Evolutionary conservation across 768 basidiomycete genomes (phyloP), one percentile per base, ranked within the genome.

Genomic region (Boletellus sp.): DNA sequence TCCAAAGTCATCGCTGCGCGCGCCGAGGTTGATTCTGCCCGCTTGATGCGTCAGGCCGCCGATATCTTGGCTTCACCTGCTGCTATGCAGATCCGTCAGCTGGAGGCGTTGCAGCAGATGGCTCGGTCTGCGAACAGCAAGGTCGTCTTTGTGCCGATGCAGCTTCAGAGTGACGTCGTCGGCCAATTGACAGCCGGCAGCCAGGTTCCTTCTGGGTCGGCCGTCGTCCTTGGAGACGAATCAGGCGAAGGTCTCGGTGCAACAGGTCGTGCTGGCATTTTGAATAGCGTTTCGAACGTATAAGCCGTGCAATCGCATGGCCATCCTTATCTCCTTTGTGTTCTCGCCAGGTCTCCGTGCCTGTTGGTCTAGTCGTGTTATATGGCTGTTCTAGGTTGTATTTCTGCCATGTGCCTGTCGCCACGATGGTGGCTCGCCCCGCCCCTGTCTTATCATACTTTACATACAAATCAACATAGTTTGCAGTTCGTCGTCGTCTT

Each of bases 31-130:
- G 94, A 96, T 67, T 77, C 93, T 32, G 93, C 94, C 23, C 81
- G 91, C 60, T 81, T 97, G 66, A 97, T 97, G 94, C 81, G 94
- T 52, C 92, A 95, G 68, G 94, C 94, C 12, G 94, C 94, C 46
- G 94, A 96, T 70, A 96, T 95, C 61, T 74, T 92, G 61, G 91
- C 93, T 19, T 90, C 85, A 11, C 93, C 93, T 9, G 94, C 95
- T 19, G 95, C 95, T 47, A 96, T 97, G 93, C 94, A 96, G 70
- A 97, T 97, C 66, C 79, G 95, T 52, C 95, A 97, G 67, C 80
- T 98, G 55, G 95, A 99, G 70, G 91, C 94, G 42, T 79, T 97
- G 56, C 93, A 96, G 78, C 78, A 83, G 62, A 98, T 98, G 94
- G 90, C 94, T 42, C 88, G 90, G 70, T 83, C 81, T 15, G 82